Evolutionary conservation across 345 rosid species (phyloP), one percentile per base, ranked within the genome.

Genomic region (Brassica juncea): DNA sequence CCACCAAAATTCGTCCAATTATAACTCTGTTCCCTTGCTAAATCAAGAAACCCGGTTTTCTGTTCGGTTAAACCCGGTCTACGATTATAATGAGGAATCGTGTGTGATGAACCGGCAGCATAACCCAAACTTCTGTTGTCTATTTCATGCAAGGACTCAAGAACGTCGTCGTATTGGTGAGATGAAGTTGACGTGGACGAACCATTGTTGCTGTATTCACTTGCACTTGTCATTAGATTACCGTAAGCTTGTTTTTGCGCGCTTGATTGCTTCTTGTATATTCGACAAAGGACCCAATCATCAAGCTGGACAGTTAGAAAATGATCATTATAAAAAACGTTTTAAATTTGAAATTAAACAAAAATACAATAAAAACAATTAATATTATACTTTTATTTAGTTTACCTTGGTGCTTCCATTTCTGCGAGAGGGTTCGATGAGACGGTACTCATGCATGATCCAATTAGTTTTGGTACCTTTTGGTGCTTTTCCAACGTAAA

Each of bases 381-480:
- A 30, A 6, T 14, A 5, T 4, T 25, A 14, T 61, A 5, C n/a
- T 9, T 25, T 44, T 59, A 16, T 32, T 21, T 34, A 7, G 5
- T 23, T 28, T 80, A 94, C 97, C 93, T 76, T 92, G 39, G 94
- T 16, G 87, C 94, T 89, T 62, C 97, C 94, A 47, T 44, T 74
- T 73, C 86, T 87, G 19, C 90, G 87, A 63, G 87, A 72, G 25
- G 82, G 44, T 19, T 88, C 97, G n/a, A 89, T 3, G 64, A 95
- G 89, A 60, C 99, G 93, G 73, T 91, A 95, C 76, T 95, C 99
- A 60, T 95, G 99, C 99, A 95, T 93, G 71, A 95, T 95, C 99
- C 99, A 95, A 86, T 93, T 95, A 8, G 99, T 95, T 83, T 95
- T 95, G 61, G 88, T 88, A 11, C 99, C 99, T 84, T 89, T 95